These are phyloP conservation scores for Exidia glandulosa DNA, from an alignment of 768 basidiomycete species.

Conservation along the genomic window DNA sequence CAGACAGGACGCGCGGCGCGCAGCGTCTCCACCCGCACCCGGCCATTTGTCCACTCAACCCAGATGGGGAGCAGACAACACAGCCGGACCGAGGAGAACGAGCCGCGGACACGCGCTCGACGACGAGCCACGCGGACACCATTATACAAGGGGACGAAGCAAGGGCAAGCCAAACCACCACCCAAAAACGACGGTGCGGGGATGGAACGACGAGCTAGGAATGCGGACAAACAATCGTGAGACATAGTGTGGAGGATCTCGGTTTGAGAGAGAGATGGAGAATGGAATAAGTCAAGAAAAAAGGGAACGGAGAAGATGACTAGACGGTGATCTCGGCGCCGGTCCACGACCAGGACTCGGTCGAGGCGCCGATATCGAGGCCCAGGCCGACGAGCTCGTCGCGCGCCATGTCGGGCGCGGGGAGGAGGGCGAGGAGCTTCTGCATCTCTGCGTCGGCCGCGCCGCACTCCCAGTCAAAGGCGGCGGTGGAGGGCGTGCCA, in stretches of 20 bases:
- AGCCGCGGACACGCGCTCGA: background rate
- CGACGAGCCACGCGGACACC: background rate
- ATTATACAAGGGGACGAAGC: background rate
- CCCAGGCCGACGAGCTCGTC: background rate
- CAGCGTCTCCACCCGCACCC: constrained; percentile 1
- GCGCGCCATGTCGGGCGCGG: background rate
- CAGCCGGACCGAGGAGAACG: background rate
- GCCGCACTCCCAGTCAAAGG: background rate
- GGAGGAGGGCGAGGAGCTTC: background rate
- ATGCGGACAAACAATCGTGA: background rate
- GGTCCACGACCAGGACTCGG: background rate
- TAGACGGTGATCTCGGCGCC: background rate
- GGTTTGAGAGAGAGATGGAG: background rate
- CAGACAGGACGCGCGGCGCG: constrained; percentile 88
- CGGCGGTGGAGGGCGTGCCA: no score
- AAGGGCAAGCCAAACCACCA: no score
- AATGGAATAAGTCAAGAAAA: background rate
- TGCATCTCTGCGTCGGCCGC: background rate
- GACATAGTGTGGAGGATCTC: background rate
- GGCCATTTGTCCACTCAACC: background rate
- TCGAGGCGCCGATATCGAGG: background rate
- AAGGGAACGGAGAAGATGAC: background rate
- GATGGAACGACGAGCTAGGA: background rate
- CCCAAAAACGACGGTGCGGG: no score
- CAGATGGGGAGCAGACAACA: background rate